Evolutionary conservation across 2,329 filamentous ascomycete genomes (phyloP).

Genomic region (Hypoxylon sp.): DNA sequence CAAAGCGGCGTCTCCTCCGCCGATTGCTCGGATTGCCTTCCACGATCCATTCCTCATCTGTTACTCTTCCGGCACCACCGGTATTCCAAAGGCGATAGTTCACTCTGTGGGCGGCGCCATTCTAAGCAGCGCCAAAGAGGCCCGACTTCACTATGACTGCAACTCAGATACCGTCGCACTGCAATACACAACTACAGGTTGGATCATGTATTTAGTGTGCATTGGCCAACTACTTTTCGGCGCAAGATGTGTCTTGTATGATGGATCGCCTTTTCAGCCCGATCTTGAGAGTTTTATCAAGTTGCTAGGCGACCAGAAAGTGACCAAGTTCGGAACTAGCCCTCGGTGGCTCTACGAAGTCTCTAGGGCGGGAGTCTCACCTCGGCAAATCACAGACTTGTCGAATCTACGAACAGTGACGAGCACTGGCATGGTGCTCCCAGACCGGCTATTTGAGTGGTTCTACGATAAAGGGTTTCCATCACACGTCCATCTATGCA

Average conservation of each 20-base stretch:
- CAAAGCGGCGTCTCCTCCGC: conserved; percentile 52
- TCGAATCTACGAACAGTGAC: conserved; percentile 71
- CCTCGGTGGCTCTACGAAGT: conserved; percentile 83
- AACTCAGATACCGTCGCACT: conserved; percentile 58
- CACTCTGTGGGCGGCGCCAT: conserved; percentile 77
- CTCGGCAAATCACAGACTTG: conserved; percentile 73
- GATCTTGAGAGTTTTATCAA: conserved; percentile 73
- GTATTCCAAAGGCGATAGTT: conserved; percentile 86
- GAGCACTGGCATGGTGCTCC: conserved; percentile 85
- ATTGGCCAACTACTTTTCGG: conserved; percentile 71
- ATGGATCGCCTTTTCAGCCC: conserved; percentile 83
- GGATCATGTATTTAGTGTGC: conserved; percentile 86
- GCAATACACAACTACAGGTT: conserved; percentile 77
- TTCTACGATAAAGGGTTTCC: conserved; percentile 80
- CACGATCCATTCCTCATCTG: conserved; percentile 82
- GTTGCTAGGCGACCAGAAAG: conserved; percentile 71
- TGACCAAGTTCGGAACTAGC: conserved; percentile 80
- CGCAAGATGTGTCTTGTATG: conserved; percentile 77
- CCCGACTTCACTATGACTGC: conserved; percentile 61
- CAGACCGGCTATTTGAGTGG: conserved; percentile 83
- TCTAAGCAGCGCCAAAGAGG: conserved; percentile 70
- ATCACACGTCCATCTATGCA: conserved; percentile 72
- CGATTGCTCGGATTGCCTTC: conserved; percentile 74
- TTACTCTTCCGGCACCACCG: conserved; percentile 85
- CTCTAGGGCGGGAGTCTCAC: conserved; percentile 71